These are phyloP conservation scores for Chrysanthemum lavandulifolium DNA, from an alignment of 129 eudicot species.

Conservation along the genomic window DNA sequence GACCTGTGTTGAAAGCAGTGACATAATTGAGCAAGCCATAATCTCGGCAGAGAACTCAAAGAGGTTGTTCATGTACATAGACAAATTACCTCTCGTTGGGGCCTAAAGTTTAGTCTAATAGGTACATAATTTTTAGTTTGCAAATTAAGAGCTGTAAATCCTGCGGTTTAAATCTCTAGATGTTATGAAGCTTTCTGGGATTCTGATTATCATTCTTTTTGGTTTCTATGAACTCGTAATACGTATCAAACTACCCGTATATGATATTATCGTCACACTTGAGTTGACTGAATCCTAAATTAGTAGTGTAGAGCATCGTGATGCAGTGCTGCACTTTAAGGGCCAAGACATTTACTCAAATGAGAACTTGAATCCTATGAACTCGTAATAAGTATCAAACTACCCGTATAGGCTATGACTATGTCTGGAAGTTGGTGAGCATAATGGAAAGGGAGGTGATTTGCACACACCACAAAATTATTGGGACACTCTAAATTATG, in stretches of 20 bases:
- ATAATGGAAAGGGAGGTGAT: too few species aligned
- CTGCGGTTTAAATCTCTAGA: conserved; percentile 1
- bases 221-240: conserved; percentile 14
- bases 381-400: too few species aligned
- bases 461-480: too few species aligned
- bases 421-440: too few species aligned
- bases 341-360: too few species aligned
- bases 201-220: conserved; percentile 13
- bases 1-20: conserved; percentile 47
- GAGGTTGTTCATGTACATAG: conserved; percentile 63
- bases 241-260: not conserved
- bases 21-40: conserved; percentile 37
- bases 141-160: conserved; percentile 17
- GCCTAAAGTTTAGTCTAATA: conserved; percentile 9
- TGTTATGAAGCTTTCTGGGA: not conserved
- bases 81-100: conserved; percentile 44
- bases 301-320: not conserved
- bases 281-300: not conserved
- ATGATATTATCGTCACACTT: not conserved
- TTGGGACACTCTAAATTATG: too few species aligned
- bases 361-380: too few species aligned
- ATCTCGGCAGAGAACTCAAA: conserved; percentile 47
- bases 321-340: too few species aligned
- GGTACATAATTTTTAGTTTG: conserved; percentile 14
- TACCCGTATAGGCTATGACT: too few species aligned